Conservation (phyloP, 139 green algal genomes). For the Asterochloris sp. region DNA sequence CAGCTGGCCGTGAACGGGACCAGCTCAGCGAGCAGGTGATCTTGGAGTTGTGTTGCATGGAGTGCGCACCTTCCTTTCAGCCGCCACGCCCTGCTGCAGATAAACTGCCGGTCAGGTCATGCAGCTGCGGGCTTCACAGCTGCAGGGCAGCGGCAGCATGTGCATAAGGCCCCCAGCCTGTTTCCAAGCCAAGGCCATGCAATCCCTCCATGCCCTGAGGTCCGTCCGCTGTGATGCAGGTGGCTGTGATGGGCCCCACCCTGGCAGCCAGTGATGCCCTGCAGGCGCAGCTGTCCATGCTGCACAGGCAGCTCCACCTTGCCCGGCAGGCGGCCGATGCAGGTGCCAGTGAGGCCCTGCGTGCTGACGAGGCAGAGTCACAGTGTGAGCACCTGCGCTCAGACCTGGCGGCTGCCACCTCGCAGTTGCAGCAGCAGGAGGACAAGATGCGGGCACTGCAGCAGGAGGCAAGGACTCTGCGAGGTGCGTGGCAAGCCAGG, state of each 20-base stretch:
- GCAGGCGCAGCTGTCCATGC: background rate
- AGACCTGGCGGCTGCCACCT: background rate
- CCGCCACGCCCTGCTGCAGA: too few relatives aligned
- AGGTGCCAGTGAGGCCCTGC: constrained; percentile 8
- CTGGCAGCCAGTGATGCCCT: background rate
- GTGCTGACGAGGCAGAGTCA: constrained; percentile 5
- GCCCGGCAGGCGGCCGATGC: constrained; percentile 1
- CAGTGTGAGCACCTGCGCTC: background rate
- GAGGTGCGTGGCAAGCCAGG: background rate
- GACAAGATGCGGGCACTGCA: background rate
- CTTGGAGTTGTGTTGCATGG: too few relatives aligned
- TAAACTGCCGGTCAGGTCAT: too few relatives aligned
- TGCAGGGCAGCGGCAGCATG: too few relatives aligned
- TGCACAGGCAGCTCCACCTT: background rate
- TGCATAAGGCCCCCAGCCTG: too few relatives aligned
- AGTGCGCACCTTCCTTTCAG: too few relatives aligned
- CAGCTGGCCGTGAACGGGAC: constrained; percentile 5
- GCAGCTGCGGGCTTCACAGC: too few relatives aligned
- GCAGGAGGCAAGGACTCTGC: constrained; percentile 1
- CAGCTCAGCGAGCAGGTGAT: constrained; percentile 12
- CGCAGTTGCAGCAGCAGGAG: background rate
- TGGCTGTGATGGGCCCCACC: constrained; percentile 1
- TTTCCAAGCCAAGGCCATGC: too few relatives aligned
- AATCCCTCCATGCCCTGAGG: background rate
- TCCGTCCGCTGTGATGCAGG: background rate